A percentile compares a stretch with the other conserved stretches of the same genome.
These are phyloP conservation scores for Fusarium irregulare DNA, from an alignment of 2,329 filamentous ascomycete genomes.

Conservation along the genomic window DNA sequence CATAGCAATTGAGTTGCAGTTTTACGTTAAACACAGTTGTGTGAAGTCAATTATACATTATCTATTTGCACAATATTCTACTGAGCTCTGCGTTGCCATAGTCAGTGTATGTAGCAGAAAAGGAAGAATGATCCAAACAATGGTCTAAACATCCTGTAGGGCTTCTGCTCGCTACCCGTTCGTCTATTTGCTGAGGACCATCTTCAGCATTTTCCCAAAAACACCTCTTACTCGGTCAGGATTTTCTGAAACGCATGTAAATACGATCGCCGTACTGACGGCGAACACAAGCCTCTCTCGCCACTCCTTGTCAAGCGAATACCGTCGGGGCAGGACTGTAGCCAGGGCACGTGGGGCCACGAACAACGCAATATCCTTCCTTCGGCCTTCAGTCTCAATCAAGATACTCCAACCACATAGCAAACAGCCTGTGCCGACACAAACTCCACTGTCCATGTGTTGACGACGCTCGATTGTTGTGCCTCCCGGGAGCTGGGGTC, in stretches of 20 bases:
- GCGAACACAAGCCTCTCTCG: conserved; percentile 75
- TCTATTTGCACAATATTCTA: neutral
- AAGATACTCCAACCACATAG: conserved; percentile 87
- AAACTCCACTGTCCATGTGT: conserved; percentile 71
- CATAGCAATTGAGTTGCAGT: conserved; percentile 15
- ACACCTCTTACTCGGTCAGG: conserved; percentile 73
- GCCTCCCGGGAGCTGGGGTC: conserved; percentile 73
- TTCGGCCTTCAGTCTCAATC: conserved; percentile 72
- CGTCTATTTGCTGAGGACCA: conserved; percentile 57
- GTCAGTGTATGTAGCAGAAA: neutral
- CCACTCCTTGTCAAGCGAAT: conserved; percentile 71
- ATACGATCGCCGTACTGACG: conserved; percentile 74
- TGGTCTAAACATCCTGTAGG: neutral
- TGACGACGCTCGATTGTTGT: conserved; percentile 59
- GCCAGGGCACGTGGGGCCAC: conserved; percentile 82
- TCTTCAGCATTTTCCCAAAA: conserved; percentile 69
- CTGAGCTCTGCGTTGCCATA: neutral
- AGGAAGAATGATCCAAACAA: neutral
- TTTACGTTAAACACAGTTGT: neutral
- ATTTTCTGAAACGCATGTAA: conserved; percentile 73
- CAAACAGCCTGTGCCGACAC: conserved; percentile 76
- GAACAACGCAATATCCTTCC: conserved; percentile 82
- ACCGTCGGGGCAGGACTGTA: conserved; percentile 78
- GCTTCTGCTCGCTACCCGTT: neutral
- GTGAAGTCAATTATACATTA: conserved; percentile 28